Percentiles rank a stretch among this genome's conserved stretches.
Evolutionary conservation across 2,329 filamentous ascomycete species (phyloP).

Genomic region (Fusarium concolor): DNA sequence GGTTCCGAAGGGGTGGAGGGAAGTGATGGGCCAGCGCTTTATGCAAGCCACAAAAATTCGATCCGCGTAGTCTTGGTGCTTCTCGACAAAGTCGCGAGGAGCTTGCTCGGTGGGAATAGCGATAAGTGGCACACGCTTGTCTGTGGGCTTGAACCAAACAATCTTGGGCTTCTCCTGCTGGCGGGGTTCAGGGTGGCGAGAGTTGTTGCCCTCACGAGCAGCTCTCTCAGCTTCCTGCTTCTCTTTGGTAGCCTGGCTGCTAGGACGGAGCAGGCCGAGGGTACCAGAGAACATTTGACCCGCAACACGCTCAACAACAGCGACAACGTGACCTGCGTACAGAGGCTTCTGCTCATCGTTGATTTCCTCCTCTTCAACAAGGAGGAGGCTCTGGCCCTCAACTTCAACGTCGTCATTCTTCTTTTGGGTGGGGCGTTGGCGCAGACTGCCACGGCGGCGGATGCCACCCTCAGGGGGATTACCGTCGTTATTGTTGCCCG

Average conservation of each 20-base stretch:
- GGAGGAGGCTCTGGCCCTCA: slow-evolving; percentile 93
- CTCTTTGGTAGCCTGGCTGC: slow-evolving; percentile 98
- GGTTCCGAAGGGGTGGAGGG: slow-evolving; percentile 97
- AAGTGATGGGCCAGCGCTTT: slow-evolving; percentile 99
- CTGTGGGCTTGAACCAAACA: slow-evolving; percentile 99
- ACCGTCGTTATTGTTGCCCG: slow-evolving; percentile 70
- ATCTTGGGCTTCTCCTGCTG: slow-evolving; percentile 97
- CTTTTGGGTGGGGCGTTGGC: slow-evolving; percentile 97
- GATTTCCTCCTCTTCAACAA: slow-evolving; percentile 98
- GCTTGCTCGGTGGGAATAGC: slow-evolving; percentile 98
- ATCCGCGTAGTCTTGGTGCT: slow-evolving; percentile 96
- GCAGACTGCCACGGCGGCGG: slow-evolving; percentile 91
- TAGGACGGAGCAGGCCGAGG: slow-evolving; percentile 90
- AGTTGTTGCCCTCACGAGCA: slow-evolving; percentile 82
- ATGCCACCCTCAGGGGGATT: slow-evolving; percentile 83
- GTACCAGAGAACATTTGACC: slow-evolving; percentile 99
- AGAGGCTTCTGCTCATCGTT: slow-evolving; percentile 98
- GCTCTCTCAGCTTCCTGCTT: slow-evolving; percentile 98
- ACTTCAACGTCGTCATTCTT: slow-evolving; percentile 99
- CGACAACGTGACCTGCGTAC: slow-evolving; percentile 96
- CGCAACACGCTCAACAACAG: slow-evolving; percentile 95
- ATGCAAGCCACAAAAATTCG: slow-evolving; percentile 99
- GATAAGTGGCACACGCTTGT: slow-evolving; percentile 97
- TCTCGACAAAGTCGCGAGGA: slow-evolving; percentile 97
- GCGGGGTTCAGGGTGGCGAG: slow-evolving; percentile 80